Conservation (phyloP, 208 protist genomes). For the Acanthamoeba lenticulata region DNA sequence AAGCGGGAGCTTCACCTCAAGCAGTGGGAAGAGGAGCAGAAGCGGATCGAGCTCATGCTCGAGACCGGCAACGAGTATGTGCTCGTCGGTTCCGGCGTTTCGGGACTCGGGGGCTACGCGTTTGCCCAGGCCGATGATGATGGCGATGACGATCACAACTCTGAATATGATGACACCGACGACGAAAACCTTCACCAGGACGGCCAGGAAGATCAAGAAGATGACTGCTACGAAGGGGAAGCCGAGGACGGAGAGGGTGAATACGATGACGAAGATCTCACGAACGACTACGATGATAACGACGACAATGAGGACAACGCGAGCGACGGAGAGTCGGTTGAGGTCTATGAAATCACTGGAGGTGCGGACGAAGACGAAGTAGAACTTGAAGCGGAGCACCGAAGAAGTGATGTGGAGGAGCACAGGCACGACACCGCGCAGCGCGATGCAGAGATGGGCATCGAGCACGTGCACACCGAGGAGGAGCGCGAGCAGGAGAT, state of each 20-base stretch:
- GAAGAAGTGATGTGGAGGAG: neutral
- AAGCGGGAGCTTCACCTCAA: neutral
- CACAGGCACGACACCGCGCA: neutral
- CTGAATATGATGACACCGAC: neutral
- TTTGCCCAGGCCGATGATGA: neutral
- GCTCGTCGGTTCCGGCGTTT: neutral
- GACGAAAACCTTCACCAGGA: neutral
- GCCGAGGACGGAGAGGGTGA: no score
- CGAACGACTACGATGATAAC: neutral
- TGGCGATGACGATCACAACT: no score
- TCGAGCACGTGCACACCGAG: neutral
- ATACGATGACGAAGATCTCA: neutral
- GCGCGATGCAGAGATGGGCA: neutral
- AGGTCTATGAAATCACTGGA: neutral
- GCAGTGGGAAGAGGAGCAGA: slow-evolving; percentile 25
- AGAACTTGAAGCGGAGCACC: neutral
- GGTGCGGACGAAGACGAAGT: neutral
- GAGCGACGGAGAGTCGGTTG: neutral
- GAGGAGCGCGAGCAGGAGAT: neutral
- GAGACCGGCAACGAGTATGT: slow-evolving; percentile 13
- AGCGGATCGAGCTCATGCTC: neutral
- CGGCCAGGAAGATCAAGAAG: neutral
- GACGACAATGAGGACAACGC: no score
- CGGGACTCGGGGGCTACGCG: neutral
- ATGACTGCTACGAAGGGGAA: no score